These are phyloP conservation scores for Auricularia auricula-judae DNA, from an alignment of 768 basidiomycete genomes.

Conservation along the genomic window DNA sequence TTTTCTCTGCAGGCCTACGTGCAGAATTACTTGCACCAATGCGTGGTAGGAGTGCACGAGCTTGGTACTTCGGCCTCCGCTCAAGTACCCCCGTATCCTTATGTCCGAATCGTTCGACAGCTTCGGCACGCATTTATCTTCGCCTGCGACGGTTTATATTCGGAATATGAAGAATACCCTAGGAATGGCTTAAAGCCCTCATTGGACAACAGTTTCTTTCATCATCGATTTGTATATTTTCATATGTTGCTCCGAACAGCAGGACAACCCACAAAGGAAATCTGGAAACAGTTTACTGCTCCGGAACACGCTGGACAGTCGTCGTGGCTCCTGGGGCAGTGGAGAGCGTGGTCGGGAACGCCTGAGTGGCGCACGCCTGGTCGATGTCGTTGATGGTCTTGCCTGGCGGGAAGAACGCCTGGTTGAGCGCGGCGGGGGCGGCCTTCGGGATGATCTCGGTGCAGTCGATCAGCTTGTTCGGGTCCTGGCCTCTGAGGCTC, in stretches of 20 bases:
- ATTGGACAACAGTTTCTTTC: too few relatives aligned
- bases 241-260: background rate
- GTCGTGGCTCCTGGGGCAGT: background rate
- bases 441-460: constrained; percentile 1
- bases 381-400: background rate
- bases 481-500: background rate
- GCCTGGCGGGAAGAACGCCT: background rate
- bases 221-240: too few relatives aligned
- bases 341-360: background rate
- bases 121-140: too few relatives aligned
- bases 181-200: too few relatives aligned
- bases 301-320: background rate
- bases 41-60: too few relatives aligned
- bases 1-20: too few relatives aligned
- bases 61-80: too few relatives aligned
- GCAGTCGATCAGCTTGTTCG: constrained; percentile 1
- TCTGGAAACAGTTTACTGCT: background rate
- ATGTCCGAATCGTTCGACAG: too few relatives aligned
- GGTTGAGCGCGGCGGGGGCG: background rate
- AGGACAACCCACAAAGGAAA: background rate
- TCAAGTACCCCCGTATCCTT: too few relatives aligned
- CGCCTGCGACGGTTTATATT: too few relatives aligned
- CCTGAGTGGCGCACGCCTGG: background rate
- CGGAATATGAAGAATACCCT: too few relatives aligned
- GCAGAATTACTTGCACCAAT: too few relatives aligned